Conservation (phyloP, 148 eudicot genomes). For the Rhododendron ferrugineum region DNA sequence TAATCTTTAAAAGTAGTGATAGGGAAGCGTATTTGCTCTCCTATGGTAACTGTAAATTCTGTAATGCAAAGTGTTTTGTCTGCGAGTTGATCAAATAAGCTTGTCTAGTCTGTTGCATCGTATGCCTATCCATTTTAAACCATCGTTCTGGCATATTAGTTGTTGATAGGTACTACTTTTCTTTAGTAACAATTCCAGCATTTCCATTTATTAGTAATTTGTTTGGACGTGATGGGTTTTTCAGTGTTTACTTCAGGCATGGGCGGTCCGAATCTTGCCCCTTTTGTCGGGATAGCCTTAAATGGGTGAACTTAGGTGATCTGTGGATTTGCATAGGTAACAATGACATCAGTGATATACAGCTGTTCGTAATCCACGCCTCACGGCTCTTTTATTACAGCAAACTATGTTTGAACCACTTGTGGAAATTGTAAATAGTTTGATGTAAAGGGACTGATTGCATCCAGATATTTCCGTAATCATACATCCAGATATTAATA, state of each 20-base stretch:
- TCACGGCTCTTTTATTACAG: no score
- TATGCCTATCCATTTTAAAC: not conserved
- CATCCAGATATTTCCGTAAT: no score
- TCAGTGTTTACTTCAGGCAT: slow-evolving; percentile 19
- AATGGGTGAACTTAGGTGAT: slow-evolving; percentile 33
- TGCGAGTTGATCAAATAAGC: not conserved
- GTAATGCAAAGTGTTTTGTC: not conserved
- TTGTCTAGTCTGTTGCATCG: not conserved
- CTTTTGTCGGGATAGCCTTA: slow-evolving; percentile 37
- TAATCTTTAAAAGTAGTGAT: not conserved
- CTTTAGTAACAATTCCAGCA: not conserved
- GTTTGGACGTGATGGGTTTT: not conserved
- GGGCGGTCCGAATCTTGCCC: slow-evolving; percentile 40
- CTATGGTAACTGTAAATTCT: not conserved
- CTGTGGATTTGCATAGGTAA: slow-evolving; percentile 30
- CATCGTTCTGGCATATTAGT: not conserved
- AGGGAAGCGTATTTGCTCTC: not conserved
- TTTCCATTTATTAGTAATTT: not conserved
- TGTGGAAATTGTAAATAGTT: no score
- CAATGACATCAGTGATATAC: slow-evolving; percentile 25
- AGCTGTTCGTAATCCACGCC: no score
- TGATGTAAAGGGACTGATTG: no score
- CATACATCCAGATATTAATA: no score
- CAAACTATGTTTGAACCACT: no score
- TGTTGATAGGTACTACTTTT: not conserved